Conservation (phyloP, 192 early-diverging fungal genomes). For the Entrophospora sp. region DNA sequence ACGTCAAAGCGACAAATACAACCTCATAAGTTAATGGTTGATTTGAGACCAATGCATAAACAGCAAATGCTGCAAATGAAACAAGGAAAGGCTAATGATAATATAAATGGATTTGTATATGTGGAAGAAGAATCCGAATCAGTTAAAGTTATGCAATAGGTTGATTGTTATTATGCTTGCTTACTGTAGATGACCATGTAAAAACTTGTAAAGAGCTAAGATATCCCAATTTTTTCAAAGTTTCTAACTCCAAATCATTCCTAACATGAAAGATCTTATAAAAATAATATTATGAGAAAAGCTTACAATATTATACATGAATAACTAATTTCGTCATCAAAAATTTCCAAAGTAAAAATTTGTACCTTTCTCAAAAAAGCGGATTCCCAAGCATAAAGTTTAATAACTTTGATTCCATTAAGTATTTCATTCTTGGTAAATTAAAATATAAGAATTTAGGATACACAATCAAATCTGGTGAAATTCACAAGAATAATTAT, state of each 20-base stretch:
- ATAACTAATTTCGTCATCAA: not conserved
- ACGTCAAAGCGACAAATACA: conserved; percentile 79
- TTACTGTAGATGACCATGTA: conserved; percentile 61
- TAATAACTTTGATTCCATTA: conserved; percentile 91
- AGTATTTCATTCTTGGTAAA: conserved; percentile 62
- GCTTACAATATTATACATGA: no score
- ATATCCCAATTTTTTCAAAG: conserved; percentile 64
- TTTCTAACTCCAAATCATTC: conserved; percentile 65
- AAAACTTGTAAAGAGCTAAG: conserved; percentile 64
- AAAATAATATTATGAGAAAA: not conserved
- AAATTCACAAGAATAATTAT: not conserved
- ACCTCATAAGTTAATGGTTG: conserved; percentile 50
- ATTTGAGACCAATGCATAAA: conserved; percentile 51
- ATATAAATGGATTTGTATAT: not conserved
- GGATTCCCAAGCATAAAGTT: conserved; percentile 89
- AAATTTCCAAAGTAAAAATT: conserved; percentile 3
- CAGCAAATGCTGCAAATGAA: conserved; percentile 70
- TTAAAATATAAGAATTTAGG: not conserved
- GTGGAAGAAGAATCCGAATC: not conserved
- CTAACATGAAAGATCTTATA: conserved; percentile 49
- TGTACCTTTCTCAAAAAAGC: conserved; percentile 71
- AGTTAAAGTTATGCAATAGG: no score
- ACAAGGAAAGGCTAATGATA: conserved; percentile 67
- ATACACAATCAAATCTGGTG: not conserved
- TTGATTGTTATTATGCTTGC: no score